A percentile compares a stretch with the other conserved stretches of the same genome.
phyloP scores from a whole-genome alignment of 148 eudicot species.

The Limonium bicolor region DNA sequence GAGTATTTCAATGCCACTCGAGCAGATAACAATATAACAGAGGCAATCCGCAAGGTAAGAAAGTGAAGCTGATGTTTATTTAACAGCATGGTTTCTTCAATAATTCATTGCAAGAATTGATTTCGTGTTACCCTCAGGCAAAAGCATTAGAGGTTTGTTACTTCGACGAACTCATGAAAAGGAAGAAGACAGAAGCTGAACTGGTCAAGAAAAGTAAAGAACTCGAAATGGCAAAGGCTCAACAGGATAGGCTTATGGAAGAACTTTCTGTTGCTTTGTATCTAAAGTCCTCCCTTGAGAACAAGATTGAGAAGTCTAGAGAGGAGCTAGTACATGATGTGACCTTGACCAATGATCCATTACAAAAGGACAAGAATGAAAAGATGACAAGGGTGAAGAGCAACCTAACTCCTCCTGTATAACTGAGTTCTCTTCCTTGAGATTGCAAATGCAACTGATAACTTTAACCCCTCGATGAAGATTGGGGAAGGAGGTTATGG shows the following conservation, averaged over 20 bases:
- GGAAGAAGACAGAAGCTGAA: not conserved
- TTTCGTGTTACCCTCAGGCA: not conserved
- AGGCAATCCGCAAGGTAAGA: constrained; percentile 1
- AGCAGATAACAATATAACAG: constrained; percentile 15
- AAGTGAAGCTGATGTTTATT: too few species aligned
- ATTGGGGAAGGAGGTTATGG: not conserved
- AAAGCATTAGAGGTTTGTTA: not conserved
- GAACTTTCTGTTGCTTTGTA: constrained; percentile 32
- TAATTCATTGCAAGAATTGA: not conserved
- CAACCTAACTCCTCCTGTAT: too few species aligned
- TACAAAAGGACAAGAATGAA: too few species aligned
- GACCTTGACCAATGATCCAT: too few species aligned
- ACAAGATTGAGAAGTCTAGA: constrained; percentile 30
- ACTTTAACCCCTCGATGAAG: constrained; percentile 39
- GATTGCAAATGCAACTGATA: not conserved
- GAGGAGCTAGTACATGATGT: constrained; percentile 53
- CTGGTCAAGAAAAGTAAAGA: constrained; percentile 32
- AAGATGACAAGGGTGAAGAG: too few species aligned
- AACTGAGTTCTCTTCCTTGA: not conserved
- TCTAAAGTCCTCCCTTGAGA: constrained; percentile 37
- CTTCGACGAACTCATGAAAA: constrained; percentile 1
- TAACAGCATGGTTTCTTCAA: not conserved
- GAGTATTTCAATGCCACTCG: not conserved
- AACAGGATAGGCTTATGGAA: constrained; percentile 18
- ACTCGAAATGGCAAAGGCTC: constrained; percentile 26